Evolutionary conservation across 192 early-diverging fungal genomes (phyloP).

Genomic region (Linnemannia exigua): DNA sequence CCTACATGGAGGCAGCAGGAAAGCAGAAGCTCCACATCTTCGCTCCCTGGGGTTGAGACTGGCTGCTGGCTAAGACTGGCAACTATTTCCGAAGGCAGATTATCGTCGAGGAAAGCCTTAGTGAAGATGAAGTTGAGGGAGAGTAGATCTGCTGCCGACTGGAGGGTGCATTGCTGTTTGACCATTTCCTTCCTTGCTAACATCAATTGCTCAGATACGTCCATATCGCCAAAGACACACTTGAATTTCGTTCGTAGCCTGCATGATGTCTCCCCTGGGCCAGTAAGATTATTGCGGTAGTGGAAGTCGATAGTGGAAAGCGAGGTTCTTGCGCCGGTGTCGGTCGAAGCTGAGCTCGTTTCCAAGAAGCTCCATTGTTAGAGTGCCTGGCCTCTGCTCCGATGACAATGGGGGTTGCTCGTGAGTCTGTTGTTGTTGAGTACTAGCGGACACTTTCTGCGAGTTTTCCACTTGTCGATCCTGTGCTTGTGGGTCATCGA

Average conservation of each 20-base stretch:
- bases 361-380: background rate
- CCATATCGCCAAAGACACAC: constrained; percentile 9
- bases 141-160: constrained; percentile 18
- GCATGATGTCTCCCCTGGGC: constrained; percentile 8
- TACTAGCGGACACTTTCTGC: too few species aligned
- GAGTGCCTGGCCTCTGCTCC: background rate
- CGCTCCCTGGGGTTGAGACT: background rate
- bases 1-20: constrained; percentile 16
- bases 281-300: constrained; percentile 16
- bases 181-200: background rate
- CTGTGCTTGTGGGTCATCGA: too few species aligned
- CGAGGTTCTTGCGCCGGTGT: background rate
- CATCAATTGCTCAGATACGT: constrained; percentile 13
- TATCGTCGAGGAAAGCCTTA: constrained; percentile 11
- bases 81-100: background rate
- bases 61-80: background rate
- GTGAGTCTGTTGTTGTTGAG: background rate
- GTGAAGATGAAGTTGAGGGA: constrained; percentile 20
- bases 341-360: constrained; percentile 1
- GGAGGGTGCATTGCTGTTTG: background rate
- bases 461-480: too few species aligned
- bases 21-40: background rate
- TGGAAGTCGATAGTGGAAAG: constrained; percentile 11
- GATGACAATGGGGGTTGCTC: background rate
- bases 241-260: constrained; percentile 8